Evolutionary conservation across 257 asterid genomes (phyloP), one percentile per base, ranked within the genome.

Genomic region (Handroanthus guayacan): DNA sequence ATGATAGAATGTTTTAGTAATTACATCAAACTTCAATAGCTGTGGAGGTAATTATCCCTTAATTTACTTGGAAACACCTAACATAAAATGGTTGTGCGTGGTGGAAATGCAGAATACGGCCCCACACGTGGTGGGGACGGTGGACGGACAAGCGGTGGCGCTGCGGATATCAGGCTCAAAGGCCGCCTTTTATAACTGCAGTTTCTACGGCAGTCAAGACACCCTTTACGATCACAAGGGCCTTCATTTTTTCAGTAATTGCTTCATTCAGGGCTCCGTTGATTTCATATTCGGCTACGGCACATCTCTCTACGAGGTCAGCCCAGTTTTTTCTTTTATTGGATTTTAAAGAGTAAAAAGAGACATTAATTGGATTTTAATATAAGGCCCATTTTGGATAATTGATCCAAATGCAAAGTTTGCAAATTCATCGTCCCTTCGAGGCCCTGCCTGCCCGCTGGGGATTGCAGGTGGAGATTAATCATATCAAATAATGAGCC

Each of bases 221-320:
- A 87, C 92, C 0, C 86, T 87, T 16, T 87, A 87, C 71, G 92
- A 87, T 69, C 92, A 87, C 83, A 83, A 69, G 55, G 89, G 92
- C 14, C 78, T 85, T 66, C 89, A 87, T 69, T 87, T 71, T 56
- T 87, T 85, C 84, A 77, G 73, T 44, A 77, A 83, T 66, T 87
- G 92, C 71, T 85, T 87, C 82, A 85, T 87, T 11, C 92, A 85
- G 47, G 92, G 92, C 65, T 87, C 92, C 1, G 89, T 87, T 2
- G 88, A 87, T 74, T 87, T 87, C 85, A 87, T 87, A 58, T 87
- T 85, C 18, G 91, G 89, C 71, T 81, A 85, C n/a, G 89, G 74
- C 38, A 87, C 84, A 9, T 85, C 88, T 6, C 89, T 87, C 20
- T 87, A 87, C 56, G 84, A 87, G 89, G 89, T 85, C 45, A 39